Evolutionary conservation across 495 filamentous ascomycete species (phyloP), one percentile per base, ranked within the genome.

Genomic region (Penicillium robsamsonii): DNA sequence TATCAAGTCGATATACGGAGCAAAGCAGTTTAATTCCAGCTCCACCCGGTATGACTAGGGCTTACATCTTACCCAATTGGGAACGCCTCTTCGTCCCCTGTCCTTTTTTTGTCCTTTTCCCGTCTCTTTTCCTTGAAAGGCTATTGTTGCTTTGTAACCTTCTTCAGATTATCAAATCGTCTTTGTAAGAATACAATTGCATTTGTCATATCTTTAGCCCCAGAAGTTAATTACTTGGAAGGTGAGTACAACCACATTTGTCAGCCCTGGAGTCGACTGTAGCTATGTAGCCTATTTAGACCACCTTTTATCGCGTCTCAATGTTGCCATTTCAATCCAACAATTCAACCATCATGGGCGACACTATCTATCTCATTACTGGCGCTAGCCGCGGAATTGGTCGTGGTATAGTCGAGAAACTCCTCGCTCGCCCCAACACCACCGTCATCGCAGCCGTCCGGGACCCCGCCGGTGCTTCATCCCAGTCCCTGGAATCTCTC

Each of bases 331-430:
- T 5, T 10, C 22, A 24, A 27, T 20, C 40, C 17, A 29, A 25
- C 22, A 45, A 45, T 9, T 15, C 12, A 2, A 45, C 5, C 3
- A 45, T 13, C 12, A 64, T 60, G 57, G 4, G 55, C 24, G 49
- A 17, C 77, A 68, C 51, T 0, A 52, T 63, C 27, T 57, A 68
- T 35, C 59, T 69, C n/a, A 57, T 68, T 15, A 69, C 63, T 58
- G 54, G 65, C 30, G 63, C 71, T 15, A 83, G 79, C 61, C 76
- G 75, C 17, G 79, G 80, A 33, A 74, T 84, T 56, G 81, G 81
- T 47, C 67, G 67, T 42, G 72, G 70, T 18, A 54, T 84, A 4
- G 30, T 70, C 20, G 52, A 65, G 29, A 37, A 57, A 17, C 76
- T 76, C 63, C 66, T 80, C 58, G 12, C 56, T 30, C 74, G 70